Percentiles rank a stretch among this genome's conserved stretches.
phyloP scores from a whole-genome alignment of 805 yeast genomes.

The Saturnispora quitensis region DNA sequence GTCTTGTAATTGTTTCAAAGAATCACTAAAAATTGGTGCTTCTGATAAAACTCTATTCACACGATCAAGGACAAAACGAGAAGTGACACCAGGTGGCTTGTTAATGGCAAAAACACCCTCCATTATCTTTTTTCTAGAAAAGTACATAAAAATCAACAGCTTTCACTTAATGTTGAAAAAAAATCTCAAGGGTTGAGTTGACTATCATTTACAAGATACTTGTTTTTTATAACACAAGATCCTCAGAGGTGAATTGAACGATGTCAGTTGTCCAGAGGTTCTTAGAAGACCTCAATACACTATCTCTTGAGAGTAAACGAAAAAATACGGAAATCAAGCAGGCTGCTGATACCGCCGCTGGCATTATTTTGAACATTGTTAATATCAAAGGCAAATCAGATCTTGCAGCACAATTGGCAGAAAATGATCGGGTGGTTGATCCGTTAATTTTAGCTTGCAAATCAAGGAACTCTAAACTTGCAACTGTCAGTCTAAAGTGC shows the following conservation, averaged over 20 bases:
- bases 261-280: constrained; percentile 44
- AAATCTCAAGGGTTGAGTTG: not conserved
- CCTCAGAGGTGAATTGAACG: not conserved
- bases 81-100: constrained; percentile 80
- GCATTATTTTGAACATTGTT: constrained; percentile 30
- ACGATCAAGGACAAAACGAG: constrained; percentile 61
- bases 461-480: constrained; percentile 64
- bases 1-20: constrained; percentile 41
- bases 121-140: constrained; percentile 33
- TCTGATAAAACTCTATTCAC: constrained; percentile 55
- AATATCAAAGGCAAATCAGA: constrained; percentile 10
- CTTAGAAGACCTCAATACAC: constrained; percentile 45
- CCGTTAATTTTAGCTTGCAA: constrained; percentile 72
- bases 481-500: constrained; percentile 63
- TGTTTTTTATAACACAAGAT: not conserved
- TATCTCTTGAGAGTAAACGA: constrained; percentile 64
- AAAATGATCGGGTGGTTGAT: constrained; percentile 44
- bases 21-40: constrained; percentile 47
- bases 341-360: constrained; percentile 44
- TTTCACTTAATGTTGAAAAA: not conserved
- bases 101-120: constrained; percentile 89
- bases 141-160: not conserved
- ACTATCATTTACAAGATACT: not conserved
- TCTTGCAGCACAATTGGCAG: constrained; percentile 25
- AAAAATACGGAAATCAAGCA: constrained; percentile 59